A percentile compares a stretch with the other conserved stretches of the same genome.
Evolutionary conservation across 331 rosid genomes (phyloP).

Genomic region (Pyracantha coccinea): DNA sequence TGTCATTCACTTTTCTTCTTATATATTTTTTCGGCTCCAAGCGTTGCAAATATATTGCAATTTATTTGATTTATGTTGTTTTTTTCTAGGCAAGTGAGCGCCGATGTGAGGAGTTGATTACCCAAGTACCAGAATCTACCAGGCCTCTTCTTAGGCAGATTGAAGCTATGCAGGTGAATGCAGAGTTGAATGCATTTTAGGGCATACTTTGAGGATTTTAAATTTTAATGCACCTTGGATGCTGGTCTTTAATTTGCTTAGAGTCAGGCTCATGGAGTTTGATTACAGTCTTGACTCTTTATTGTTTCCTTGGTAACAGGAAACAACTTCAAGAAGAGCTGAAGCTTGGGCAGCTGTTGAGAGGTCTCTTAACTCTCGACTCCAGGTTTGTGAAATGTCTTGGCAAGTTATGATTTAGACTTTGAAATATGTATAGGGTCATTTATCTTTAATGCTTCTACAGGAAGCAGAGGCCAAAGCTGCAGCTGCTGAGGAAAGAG

Average conservation of each 20-base stretch:
- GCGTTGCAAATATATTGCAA: neutral
- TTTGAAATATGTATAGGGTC: constrained; percentile 9
- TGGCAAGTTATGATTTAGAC: neutral
- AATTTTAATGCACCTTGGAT: neutral
- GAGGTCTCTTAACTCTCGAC: constrained; percentile 85
- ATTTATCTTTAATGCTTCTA: constrained; percentile 24
- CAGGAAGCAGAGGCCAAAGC: constrained; percentile 98
- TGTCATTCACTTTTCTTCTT: constrained; percentile 3
- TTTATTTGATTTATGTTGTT: constrained; percentile 20
- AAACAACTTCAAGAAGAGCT: constrained; percentile 81
- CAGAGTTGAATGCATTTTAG: constrained; percentile 2
- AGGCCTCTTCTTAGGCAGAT: constrained; percentile 97
- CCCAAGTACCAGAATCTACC: constrained; percentile 97
- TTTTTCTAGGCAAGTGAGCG: constrained; percentile 88
- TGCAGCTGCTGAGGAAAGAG: constrained; percentile 94
- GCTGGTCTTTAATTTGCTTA: constrained; percentile 8
- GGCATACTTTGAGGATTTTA: neutral
- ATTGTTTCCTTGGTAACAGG: constrained; percentile 46
- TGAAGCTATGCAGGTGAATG: constrained; percentile 93
- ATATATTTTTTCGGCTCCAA: neutral
- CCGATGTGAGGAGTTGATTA: constrained; percentile 89
- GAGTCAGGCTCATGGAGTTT: constrained; percentile 13
- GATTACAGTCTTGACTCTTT: constrained; percentile 11
- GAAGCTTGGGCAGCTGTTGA: constrained; percentile 99
- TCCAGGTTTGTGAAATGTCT: constrained; percentile 56